These are phyloP conservation scores for Furcasterigmium sp. DNA, from an alignment of 2,329 filamentous ascomycete genomes.

Conservation along the genomic window DNA sequence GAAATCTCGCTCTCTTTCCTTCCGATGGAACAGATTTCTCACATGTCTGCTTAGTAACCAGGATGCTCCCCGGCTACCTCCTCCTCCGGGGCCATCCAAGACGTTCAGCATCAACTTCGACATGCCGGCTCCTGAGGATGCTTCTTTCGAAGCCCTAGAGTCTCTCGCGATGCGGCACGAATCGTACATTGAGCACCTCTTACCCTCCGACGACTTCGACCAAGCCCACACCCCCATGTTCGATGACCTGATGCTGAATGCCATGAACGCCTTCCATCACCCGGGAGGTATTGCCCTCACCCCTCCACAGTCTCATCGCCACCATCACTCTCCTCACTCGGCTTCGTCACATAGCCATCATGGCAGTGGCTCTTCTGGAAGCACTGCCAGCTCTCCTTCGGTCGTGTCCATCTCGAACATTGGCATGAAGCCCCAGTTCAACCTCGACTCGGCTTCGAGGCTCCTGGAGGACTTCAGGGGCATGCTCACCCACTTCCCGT, in stretches of 20 bases:
- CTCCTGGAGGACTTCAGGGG: conserved; percentile 36
- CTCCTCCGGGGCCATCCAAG: conserved; percentile 35
- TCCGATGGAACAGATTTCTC: too few relatives aligned
- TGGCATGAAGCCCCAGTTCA: conserved; percentile 46
- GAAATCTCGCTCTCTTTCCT: conserved; percentile 11
- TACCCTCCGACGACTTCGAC: conserved; percentile 19
- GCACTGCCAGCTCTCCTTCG: conserved; percentile 19
- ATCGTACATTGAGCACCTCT: conserved; percentile 32
- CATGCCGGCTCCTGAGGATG: conserved; percentile 30
- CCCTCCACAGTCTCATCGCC: not conserved
- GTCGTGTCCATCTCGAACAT: conserved; percentile 30
- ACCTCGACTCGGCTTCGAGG: conserved; percentile 45
- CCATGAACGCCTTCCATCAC: conserved; percentile 3
- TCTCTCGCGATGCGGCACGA: conserved; percentile 37
- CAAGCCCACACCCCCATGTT: conserved; percentile 4
- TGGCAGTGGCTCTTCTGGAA: conserved; percentile 6
- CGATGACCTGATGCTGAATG: conserved; percentile 1
- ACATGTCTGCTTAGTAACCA: conserved; percentile 12
- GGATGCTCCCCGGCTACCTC: conserved; percentile 15
- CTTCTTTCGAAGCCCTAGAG: conserved; percentile 22
- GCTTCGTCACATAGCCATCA: conserved; percentile 11
- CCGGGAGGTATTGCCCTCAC: conserved; percentile 7
- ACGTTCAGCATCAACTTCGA: conserved; percentile 50
- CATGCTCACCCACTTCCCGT: conserved; percentile 40
- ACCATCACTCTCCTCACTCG: conserved; percentile 6